Base-by-base conservation (phyloP, 306 rosid species). In the Acacia crassicarpa region DNA sequence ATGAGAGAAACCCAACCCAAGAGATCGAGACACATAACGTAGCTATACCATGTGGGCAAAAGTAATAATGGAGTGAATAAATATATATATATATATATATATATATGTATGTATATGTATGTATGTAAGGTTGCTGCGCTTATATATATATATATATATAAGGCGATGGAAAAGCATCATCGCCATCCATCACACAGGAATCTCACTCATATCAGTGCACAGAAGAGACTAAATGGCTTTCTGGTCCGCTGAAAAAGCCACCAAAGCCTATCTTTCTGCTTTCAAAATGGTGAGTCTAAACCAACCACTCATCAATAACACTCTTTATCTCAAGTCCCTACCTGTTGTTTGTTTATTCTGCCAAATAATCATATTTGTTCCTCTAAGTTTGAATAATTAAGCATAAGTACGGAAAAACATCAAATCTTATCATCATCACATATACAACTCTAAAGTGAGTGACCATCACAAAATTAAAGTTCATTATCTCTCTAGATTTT, bases 231-330 rank as follows among this genome's bases (percentile, higher is more conserved):
- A 22, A 2, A 92, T 94, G 98, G 86, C 91, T 86, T 81, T 73
- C 81, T 95, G 99, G 99, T 95, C 99, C 65, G 98, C 98, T 48
- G 98, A 93, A 89, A 95, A 95, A 83, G 99, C 99, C 85, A 95
- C 93, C 45, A 91, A 91, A 41, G 99, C 99, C 77, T 95, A 86
- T 86, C 99, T 95, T 81, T 88, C 83, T 69, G 89, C 99, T 82
- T 25, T 95, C 78, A 93, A 86, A 79, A 87, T 91, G 98, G 99
- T 95, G 19, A 87, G 92, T 72, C 6, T 16, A 20, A 12, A 48
- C 54, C 15, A 48, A 14, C 54, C 54, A 51, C 58, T 51, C 16
- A 15, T 33, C 38, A 4, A 33, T 0, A 33, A 49, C n/a, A 15
- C 1, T 56, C 65, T 58, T n/a, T 8, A 7, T 54, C 23, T n/a